phyloP scores from a whole-genome alignment of 1,284 basidiomycete species.

The Neolentinus lepideus region DNA sequence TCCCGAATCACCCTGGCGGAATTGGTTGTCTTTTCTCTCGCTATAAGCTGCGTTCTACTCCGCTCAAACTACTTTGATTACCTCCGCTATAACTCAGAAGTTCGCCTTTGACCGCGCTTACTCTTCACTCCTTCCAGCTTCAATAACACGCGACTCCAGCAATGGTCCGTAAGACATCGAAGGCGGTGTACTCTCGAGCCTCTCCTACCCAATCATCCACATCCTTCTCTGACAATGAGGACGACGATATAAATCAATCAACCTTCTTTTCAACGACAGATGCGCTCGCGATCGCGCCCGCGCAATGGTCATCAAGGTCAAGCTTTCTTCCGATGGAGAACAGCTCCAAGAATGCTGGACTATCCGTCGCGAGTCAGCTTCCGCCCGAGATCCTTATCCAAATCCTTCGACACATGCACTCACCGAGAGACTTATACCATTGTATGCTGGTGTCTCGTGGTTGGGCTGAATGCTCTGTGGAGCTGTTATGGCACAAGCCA shows the following conservation, averaged over 20 bases:
- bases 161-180: not conserved
- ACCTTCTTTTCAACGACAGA: constrained; percentile 38
- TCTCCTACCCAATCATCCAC: constrained; percentile 49
- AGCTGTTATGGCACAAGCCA: constrained; percentile 94
- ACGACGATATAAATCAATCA: constrained; percentile 49
- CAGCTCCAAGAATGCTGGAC: constrained; percentile 16
- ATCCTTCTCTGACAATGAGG: constrained; percentile 58
- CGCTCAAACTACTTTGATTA: no score
- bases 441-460: constrained; percentile 80
- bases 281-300: constrained; percentile 42
- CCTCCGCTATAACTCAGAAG: no score
- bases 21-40: no score
- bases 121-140: no score
- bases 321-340: constrained; percentile 20
- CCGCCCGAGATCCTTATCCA: constrained; percentile 93
- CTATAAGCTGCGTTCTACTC: no score
- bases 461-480: constrained; percentile 95
- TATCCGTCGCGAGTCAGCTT: constrained; percentile 50
- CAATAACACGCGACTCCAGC: not conserved
- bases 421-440: constrained; percentile 66
- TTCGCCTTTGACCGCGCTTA: no score
- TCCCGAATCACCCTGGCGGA: no score
- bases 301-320: constrained; percentile 52
- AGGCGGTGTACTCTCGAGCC: constrained; percentile 39
- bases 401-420: constrained; percentile 81